Evolutionary conservation across 2,329 filamentous ascomycete species (phyloP), one percentile per base, ranked within the genome.

Genomic region (Cryphonectria nitschkei): DNA sequence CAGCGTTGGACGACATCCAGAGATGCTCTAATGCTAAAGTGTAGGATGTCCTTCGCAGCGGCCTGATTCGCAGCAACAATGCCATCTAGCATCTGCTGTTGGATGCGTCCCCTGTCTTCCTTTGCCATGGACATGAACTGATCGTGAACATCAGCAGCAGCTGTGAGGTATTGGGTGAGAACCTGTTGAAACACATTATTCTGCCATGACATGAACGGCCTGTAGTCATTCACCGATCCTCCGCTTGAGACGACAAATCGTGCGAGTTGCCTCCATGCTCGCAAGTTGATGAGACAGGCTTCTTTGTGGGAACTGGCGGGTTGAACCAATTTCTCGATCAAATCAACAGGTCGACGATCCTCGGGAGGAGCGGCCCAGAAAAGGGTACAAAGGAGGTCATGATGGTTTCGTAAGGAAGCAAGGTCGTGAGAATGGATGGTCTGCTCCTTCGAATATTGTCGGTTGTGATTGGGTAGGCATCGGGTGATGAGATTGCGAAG

Each of bases 381-480:
- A 5, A 92, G 81, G 0, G 89, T 90, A 74, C 87, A 89, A 3
- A 92, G 82, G 58, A 92, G 84, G 77, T 92, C 90, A 71, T 92
- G 90, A 72, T 92, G 90, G 72, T 92, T 92, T 70, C 89, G 83
- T 60, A 92, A 80, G 6, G 89, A 88, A 4, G 88, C 88, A 62
- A 92, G 81, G 65, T 92, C 89, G 52, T 85, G 84, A 74, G 89
- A 83, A 70, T 86, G 84, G 14, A 91, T 84, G 7, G 81, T 83
- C 70, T 89, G 84, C 76, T 92, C 89, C 75, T 90, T 91, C 50
- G 87, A 84, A 70, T 89, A 88, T 71, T 90, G 87, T 13, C 90
- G 84, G 73, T 89, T 85, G 74, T 92, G 90, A 73, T 92, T 92
- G 2, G 90, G 90, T 69, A 90, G 83, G 1, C 89, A 86, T 39